Conservation (phyloP, 306 rosid species). For the Castanea mollissima region DNA sequence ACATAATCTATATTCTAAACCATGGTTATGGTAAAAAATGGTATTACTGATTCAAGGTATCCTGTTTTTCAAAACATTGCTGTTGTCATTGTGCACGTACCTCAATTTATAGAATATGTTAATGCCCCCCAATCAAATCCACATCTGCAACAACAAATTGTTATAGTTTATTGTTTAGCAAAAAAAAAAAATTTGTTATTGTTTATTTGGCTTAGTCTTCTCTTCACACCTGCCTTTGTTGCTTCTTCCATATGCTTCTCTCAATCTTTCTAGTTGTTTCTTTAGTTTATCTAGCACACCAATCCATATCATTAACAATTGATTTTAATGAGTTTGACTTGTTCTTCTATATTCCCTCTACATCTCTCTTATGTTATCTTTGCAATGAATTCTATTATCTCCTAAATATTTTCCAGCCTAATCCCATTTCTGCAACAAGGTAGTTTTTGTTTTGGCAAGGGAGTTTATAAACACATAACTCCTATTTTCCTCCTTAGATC, state of each 20-base stretch:
- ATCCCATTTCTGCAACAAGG: conserved; percentile 3
- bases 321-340: background rate
- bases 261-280: conserved; percentile 2
- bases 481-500: conserved; percentile 10
- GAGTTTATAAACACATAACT: background rate
- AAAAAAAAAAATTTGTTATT: background rate
- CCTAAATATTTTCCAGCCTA: conserved; percentile 12
- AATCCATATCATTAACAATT: background rate
- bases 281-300: conserved; percentile 1
- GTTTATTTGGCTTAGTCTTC: conserved; percentile 30
- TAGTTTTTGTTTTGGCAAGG: background rate
- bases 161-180: conserved; percentile 7
- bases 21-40: conserved; percentile 29
- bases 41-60: conserved; percentile 23
- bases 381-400: conserved; percentile 7
- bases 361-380: conserved; percentile 4
- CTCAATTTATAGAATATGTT: conserved; percentile 24
- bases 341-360: background rate
- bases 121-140: conserved; percentile 19
- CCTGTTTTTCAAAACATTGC: conserved; percentile 20
- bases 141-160: conserved; percentile 32
- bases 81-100: conserved; percentile 30
- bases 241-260: conserved; percentile 2
- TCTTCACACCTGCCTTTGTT: conserved; percentile 15
- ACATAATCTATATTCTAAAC: conserved; percentile 6